These are phyloP conservation scores for Russula dissimulans DNA, from an alignment of 768 basidiomycete species.

Conservation along the genomic window DNA sequence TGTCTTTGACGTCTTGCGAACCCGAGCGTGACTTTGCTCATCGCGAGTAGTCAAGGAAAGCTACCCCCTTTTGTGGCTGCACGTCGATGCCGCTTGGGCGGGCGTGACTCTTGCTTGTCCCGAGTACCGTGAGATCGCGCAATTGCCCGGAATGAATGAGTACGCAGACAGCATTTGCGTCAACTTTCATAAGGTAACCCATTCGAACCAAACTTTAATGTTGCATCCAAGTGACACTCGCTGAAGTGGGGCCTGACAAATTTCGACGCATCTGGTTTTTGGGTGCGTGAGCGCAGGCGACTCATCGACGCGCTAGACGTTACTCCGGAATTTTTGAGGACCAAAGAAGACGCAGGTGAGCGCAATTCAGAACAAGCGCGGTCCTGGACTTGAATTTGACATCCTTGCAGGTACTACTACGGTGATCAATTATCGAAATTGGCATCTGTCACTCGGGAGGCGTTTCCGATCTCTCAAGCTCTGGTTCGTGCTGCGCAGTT, in stretches of 20 bases:
- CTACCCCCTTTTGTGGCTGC: slow-evolving; percentile 66
- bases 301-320: slow-evolving; percentile 79
- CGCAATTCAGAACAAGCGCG: neutral
- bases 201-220: neutral
- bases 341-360: slow-evolving; percentile 66
- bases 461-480: slow-evolving; percentile 86
- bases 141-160: slow-evolving; percentile 64
- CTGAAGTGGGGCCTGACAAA: slow-evolving; percentile 80
- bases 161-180: slow-evolving; percentile 75
- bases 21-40: neutral
- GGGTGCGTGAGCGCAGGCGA: slow-evolving; percentile 66
- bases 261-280: slow-evolving; percentile 73
- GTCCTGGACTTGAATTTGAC: neutral
- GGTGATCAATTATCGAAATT: slow-evolving; percentile 83
- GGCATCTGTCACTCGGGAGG: slow-evolving; percentile 77
- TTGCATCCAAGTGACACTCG: neutral
- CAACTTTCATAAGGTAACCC: slow-evolving; percentile 79
- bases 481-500: slow-evolving; percentile 87
- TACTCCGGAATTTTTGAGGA: slow-evolving; percentile 76
- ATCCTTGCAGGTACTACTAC: slow-evolving; percentile 41
- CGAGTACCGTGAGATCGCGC: slow-evolving; percentile 54
- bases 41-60: slow-evolving; percentile 25
- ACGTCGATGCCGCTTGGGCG: slow-evolving; percentile 90
- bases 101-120: slow-evolving; percentile 76
- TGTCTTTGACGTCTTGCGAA: slow-evolving; percentile 20